Base-by-base conservation (phyloP, 2,329 filamentous ascomycete species). In the Cordyceps cicadae region DNA sequence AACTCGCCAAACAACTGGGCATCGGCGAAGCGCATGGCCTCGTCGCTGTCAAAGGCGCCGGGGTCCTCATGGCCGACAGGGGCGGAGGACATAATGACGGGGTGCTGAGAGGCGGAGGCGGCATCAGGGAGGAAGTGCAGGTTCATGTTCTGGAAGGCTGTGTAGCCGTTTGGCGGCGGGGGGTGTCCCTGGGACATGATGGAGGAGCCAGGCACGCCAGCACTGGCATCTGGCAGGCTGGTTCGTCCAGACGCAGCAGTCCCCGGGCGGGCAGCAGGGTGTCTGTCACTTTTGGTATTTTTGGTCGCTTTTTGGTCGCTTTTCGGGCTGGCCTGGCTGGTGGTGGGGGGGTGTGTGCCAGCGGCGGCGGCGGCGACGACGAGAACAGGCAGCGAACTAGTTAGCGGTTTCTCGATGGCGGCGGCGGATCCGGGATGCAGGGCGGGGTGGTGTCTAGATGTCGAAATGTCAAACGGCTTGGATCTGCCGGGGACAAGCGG, bases 111-210 rank as follows among this genome's bases (percentile, higher is more conserved):
- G n/a, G 41, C 58, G n/a, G 58, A 26, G 59, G 59, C n/a, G n/a
- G n/a, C 59, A 61, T 61, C 59, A 2, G 59, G 46, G 12, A 61
- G 34, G 14, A 51, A 56, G 37, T 55, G 21, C 7, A 61, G 24
- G 24, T 56, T 55, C 5, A 55, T n/a, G 53, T 61, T 46, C 14
- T 55, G 45, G 29, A 56, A 61, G 59, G 37, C 52, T 7, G 43
- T 9, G 15, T 51, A 55, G 52, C 53, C 53, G 45, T 52, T 49
- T 14, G 29, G 59, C 3, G 59, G 59, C 43, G 52, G 59, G 24
- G 41, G 52, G 52, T 49, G 52, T 45, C 59, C 59, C 11, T 61
- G 53, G 52, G 59, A 56, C 59, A 61, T 61, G 51, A 34, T 61
- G 51, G 21, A 50, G 45, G 48, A 46, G 51, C 46, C 29, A 21